Conservation (phyloP, 176 grass and related monocot species). For the Stipa capillata region DNA sequence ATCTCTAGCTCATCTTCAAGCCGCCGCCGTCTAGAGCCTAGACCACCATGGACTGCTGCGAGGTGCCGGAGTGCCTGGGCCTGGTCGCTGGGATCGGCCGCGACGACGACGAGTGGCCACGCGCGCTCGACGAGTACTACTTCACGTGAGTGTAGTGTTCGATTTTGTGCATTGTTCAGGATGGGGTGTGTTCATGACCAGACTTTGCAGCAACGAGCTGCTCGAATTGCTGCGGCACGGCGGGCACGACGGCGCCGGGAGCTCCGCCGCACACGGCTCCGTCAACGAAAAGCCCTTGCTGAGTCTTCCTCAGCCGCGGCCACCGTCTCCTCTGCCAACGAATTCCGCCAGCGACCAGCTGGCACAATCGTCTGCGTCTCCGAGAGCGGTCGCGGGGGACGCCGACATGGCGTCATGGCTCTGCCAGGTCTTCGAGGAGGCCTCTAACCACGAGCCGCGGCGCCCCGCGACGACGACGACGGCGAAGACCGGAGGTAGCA, state of each 20-base stretch:
- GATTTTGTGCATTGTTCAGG: not conserved
- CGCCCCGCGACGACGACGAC: not conserved
- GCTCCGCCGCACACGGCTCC: not conserved
- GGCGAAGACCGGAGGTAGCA: not conserved
- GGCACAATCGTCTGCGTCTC: not conserved
- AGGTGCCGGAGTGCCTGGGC: not conserved
- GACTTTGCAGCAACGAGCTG: not conserved
- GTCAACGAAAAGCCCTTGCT: not conserved
- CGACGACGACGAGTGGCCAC: not conserved
- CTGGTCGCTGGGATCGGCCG: not conserved
- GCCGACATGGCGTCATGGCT: slow-evolving; percentile 11
- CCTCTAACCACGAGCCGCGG: not conserved
- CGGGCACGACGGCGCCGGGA: not conserved
- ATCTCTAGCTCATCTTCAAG: not conserved
- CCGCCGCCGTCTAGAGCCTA: not conserved
- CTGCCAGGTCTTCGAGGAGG: not conserved
- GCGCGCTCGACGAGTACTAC: not conserved
- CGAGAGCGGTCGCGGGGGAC: not conserved
- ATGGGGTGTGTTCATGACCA: not conserved
- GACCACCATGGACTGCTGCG: not conserved
- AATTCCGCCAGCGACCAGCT: not conserved
- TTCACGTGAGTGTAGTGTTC: not conserved
- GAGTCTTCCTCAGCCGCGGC: not conserved
- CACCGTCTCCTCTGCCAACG: not conserved
- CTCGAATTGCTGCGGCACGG: not conserved